Conservation (phyloP, 805 yeast species). For the Groenewaldozyma tartarivorans region DNA sequence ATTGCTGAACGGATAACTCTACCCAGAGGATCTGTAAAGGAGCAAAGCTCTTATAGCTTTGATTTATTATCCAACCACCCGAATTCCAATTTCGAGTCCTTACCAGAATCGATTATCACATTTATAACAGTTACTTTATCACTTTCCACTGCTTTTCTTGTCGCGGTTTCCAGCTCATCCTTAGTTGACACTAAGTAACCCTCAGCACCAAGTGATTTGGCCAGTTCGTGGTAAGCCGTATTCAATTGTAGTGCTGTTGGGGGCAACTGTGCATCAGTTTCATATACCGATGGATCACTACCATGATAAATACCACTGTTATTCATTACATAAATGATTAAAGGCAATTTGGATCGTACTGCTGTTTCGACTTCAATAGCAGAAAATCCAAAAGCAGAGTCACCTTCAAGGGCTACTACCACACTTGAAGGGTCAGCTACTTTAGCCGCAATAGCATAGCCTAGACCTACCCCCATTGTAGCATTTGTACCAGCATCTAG, state of each 20-base stretch:
- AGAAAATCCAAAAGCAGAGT: conserved; percentile 70
- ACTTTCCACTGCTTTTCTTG: conserved; percentile 28
- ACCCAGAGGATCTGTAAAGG: neutral
- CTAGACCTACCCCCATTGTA: conserved; percentile 69
- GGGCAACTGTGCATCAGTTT: conserved; percentile 30
- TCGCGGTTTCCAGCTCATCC: conserved; percentile 30
- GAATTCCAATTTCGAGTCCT: conserved; percentile 44
- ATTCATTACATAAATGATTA: conserved; percentile 57
- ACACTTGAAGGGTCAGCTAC: conserved; percentile 33
- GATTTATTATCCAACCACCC: conserved; percentile 57
- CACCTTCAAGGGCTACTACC: conserved; percentile 60
- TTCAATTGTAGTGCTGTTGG: conserved; percentile 51
- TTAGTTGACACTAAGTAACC: conserved; percentile 41
- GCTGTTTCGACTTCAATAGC: conserved; percentile 69
- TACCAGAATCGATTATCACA: conserved; percentile 53
- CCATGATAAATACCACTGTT: conserved; percentile 71
- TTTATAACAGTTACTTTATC: conserved; percentile 41
- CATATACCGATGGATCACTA: conserved; percentile 28
- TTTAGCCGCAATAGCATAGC: conserved; percentile 59
- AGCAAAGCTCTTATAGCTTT: conserved; percentile 19
- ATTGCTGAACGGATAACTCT: neutral
- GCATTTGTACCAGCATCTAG: conserved; percentile 71
- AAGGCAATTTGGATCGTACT: conserved; percentile 42
- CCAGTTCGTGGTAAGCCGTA: conserved; percentile 49
- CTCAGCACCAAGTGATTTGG: conserved; percentile 44